phyloP scores from a whole-genome alignment of 495 filamentous ascomycete species.

The Penicillium robsamsonii region DNA sequence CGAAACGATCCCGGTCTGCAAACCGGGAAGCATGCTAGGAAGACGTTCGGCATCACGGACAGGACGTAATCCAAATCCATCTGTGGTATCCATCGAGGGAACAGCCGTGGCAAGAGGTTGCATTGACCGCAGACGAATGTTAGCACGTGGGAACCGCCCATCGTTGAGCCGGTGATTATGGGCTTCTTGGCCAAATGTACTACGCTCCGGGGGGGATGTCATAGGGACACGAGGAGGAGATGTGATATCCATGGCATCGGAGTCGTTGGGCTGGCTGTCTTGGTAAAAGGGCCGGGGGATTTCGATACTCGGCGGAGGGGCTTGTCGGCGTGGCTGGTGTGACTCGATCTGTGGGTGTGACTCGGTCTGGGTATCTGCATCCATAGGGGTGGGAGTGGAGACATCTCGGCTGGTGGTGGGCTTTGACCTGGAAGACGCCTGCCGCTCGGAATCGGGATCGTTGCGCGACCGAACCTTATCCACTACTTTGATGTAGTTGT shows the following conservation, averaged over 20 bases:
- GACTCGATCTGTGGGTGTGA: constrained; percentile 43
- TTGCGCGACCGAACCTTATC: constrained; percentile 85
- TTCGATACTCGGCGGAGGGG: constrained; percentile 70
- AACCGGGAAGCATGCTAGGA: constrained; percentile 75
- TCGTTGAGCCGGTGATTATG: constrained; percentile 57
- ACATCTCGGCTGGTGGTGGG: constrained; percentile 25
- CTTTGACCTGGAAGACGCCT: constrained; percentile 41
- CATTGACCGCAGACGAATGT: constrained; percentile 53
- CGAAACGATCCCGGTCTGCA: constrained; percentile 70
- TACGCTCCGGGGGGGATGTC: constrained; percentile 73
- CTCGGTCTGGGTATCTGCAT: constrained; percentile 33
- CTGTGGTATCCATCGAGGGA: constrained; percentile 69
- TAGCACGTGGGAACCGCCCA: constrained; percentile 45
- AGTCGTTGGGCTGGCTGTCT: constrained; percentile 46
- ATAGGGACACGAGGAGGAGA: constrained; percentile 66
- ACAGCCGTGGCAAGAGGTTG: constrained; percentile 68
- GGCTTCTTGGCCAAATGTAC: constrained; percentile 57
- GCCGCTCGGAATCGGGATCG: constrained; percentile 61
- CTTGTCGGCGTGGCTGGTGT: constrained; percentile 58
- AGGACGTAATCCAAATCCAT: constrained; percentile 73
- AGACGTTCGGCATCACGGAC: constrained; percentile 85
- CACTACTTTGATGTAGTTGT: constrained; percentile 96
- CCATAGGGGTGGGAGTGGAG: constrained; percentile 13
- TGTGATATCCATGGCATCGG: constrained; percentile 57
- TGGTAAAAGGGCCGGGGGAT: constrained; percentile 62